Evolutionary conservation across 768 basidiomycete genomes (phyloP).

Genomic region (Omphalotus guepiniiformis): DNA sequence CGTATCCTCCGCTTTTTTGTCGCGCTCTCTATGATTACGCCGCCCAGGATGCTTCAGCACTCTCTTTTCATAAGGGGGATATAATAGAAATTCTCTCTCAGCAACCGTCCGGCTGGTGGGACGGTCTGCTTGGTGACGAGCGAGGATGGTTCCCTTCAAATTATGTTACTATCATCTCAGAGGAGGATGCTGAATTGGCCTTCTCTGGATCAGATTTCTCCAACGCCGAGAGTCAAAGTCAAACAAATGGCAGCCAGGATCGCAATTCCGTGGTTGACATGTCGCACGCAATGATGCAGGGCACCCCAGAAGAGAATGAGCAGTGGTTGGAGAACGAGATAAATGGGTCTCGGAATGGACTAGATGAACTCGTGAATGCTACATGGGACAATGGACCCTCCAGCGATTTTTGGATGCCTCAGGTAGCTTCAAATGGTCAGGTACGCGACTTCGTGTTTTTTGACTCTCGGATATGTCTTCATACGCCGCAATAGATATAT

Average conservation of each 20-base stretch:
- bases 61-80: slow-evolving; percentile 83
- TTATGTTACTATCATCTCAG: slow-evolving; percentile 77
- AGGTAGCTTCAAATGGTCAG: slow-evolving; percentile 78
- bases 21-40: slow-evolving; percentile 74
- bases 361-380: slow-evolving; percentile 15
- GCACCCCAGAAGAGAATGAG: slow-evolving; percentile 43
- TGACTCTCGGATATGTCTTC: not conserved
- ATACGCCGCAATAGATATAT: slow-evolving; percentile 62
- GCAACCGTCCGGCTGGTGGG: slow-evolving; percentile 97
- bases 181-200: slow-evolving; percentile 73
- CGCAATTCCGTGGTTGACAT: slow-evolving; percentile 40
- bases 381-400: slow-evolving; percentile 25
- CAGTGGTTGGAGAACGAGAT: slow-evolving; percentile 55
- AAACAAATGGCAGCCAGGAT: slow-evolving; percentile 7
- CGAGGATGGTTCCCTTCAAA: slow-evolving; percentile 98
- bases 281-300: slow-evolving; percentile 44
- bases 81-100: slow-evolving; percentile 92
- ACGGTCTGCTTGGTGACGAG: slow-evolving; percentile 84
- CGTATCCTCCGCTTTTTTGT: slow-evolving; percentile 16
- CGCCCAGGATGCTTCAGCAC: slow-evolving; percentile 81
- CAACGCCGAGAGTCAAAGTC: slow-evolving; percentile 26
- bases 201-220: slow-evolving; percentile 49
- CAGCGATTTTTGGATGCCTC: slow-evolving; percentile 88
- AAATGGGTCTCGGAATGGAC: slow-evolving; percentile 29
- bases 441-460: slow-evolving; percentile 35